Conservation (phyloP, 768 basidiomycete genomes). For the Mycena indigotica region DNA sequence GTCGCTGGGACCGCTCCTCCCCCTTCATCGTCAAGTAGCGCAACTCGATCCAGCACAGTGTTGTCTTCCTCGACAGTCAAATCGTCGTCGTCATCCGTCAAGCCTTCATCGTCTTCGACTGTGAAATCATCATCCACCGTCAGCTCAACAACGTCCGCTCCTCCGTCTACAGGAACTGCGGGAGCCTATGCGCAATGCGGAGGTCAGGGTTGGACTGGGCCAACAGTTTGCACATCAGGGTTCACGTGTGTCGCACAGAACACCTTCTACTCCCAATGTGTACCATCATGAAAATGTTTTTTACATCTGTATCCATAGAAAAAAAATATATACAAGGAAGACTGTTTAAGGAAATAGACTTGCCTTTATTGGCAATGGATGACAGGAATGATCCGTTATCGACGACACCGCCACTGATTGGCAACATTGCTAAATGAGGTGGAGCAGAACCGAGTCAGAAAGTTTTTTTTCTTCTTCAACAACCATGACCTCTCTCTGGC, state of each 20-base stretch:
- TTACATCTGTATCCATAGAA: neutral
- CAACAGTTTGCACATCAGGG: constrained; percentile 12
- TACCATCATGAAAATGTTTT: constrained; percentile 5
- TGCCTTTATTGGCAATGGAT: too few relatives aligned
- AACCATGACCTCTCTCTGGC: constrained; percentile 72
- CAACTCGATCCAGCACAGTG: neutral
- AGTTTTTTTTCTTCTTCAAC: constrained; percentile 1
- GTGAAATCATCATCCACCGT: constrained; percentile 7
- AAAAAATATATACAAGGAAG: too few relatives aligned
- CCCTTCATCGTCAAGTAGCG: constrained; percentile 9
- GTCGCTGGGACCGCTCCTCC: constrained; percentile 25
- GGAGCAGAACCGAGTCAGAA: constrained; percentile 13
- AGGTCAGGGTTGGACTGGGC: constrained; percentile 17
- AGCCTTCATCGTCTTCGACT: neutral
- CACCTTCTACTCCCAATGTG: constrained; percentile 17
- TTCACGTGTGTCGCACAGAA: constrained; percentile 7
- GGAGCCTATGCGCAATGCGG: constrained; percentile 19
- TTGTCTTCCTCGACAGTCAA: neutral
- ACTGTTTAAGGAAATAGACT: too few relatives aligned
- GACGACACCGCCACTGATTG: neutral
- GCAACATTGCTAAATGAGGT: neutral
- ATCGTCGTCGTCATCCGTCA: neutral
- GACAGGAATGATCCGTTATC: neutral
- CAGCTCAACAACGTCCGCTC: constrained; percentile 9
- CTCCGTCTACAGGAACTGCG: constrained; percentile 2